Evolutionary conservation across 163 green algal genomes (phyloP).

Genomic region (Scenedesmus sp.): DNA sequence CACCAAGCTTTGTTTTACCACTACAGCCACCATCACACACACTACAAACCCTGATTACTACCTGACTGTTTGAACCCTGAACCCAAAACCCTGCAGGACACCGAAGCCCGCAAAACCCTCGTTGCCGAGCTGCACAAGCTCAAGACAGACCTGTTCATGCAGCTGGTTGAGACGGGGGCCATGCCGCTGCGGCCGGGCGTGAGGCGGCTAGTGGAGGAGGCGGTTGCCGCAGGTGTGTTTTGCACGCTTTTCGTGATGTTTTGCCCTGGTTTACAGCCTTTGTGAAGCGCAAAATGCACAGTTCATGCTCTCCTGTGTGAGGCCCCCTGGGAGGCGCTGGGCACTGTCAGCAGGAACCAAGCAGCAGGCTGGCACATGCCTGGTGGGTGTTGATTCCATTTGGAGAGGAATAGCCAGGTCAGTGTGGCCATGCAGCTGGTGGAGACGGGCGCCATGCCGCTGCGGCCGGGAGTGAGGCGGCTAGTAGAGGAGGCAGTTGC

Average conservation of each 20-base stretch:
- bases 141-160: conserved; percentile 98
- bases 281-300: background rate
- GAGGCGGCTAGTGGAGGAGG: conserved; percentile 77
- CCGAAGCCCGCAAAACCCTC: conserved; percentile 77
- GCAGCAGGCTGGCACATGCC: background rate
- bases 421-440: conserved; percentile 76
- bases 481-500: conserved; percentile 73
- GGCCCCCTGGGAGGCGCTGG: too few species aligned
- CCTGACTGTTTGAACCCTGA: background rate
- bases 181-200: conserved; percentile 96
- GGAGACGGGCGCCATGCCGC: conserved; percentile 86
- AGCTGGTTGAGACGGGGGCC: conserved; percentile 89
- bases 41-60: too few species aligned
- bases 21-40: too few species aligned
- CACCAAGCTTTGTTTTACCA: too few species aligned
- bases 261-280: background rate
- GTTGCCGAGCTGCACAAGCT: conserved; percentile 92
- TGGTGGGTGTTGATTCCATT: background rate
- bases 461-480: conserved; percentile 91
- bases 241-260: background rate
- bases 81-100: conserved; percentile 56
- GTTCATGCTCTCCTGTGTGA: background rate
- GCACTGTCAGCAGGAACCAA: too few species aligned
- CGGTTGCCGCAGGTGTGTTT: conserved; percentile 30
- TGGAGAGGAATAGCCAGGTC: too few species aligned